Evolutionary conservation across 495 filamentous ascomycete species (phyloP), one percentile per base, ranked within the genome.

Genomic region (Lophiostoma macrostomum): DNA sequence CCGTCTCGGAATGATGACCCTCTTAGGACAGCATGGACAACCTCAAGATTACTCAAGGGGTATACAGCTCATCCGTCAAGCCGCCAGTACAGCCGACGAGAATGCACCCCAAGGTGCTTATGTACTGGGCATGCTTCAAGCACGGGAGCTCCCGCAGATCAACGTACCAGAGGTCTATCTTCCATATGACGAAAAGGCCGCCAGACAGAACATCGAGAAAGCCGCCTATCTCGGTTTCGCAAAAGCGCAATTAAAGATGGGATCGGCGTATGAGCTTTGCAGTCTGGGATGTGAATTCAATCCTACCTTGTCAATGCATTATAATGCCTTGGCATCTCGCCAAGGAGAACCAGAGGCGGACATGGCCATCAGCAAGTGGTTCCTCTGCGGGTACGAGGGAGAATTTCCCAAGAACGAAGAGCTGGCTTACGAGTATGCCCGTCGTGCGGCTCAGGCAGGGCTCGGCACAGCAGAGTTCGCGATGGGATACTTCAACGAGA

Each of bases 311-410:
- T 96, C 91, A 4, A 70, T 98, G 51, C 93, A 98, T 61, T 98
- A 98, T 69, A 96, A 96, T 66, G 90, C 88, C 46, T 77, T 98
- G 32, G 94, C 93, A 16, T 85, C 93, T 3, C 82, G 86, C 32
- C 94, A 97, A 69, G 83, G 83, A 7, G 90, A 96, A 61, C 72
- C 87, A 0, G 93, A 97, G 63, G 93, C 91, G 0, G 88, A 95
- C 44, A 90, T 98, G 79, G 89, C 90, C 20, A 91, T 98, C 53
- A 96, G 91, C 65, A 94, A 96, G 70, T 98, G 93, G 93, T 97
- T 97, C 70, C 76, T 98, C 22, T 96, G 93, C 64, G 93, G 93
- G 6, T 88, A 90, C 57, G 91, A 97, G 65, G 82, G 82, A 20
- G 76, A 90, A 5, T 96, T 98, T 65, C 80, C 87, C 32, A 97